These are phyloP conservation scores for Cutaneotrichosporon sp. DNA, from an alignment of 1,284 basidiomycete genomes.

Conservation along the genomic window DNA sequence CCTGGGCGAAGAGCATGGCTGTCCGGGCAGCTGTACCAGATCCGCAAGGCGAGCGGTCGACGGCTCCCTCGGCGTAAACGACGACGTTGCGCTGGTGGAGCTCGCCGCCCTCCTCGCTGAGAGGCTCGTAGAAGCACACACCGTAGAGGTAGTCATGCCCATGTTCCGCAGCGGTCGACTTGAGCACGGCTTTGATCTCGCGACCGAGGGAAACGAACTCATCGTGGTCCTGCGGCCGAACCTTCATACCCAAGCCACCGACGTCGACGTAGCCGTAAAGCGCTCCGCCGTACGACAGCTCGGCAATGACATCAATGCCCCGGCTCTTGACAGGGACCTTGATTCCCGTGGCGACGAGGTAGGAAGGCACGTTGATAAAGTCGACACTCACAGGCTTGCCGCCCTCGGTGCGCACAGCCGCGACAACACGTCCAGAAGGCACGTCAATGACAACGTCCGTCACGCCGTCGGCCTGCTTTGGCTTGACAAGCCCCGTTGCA, in stretches of 20 bases:
- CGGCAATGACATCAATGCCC: slow-evolving; percentile 36
- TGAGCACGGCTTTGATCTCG: slow-evolving; percentile 36
- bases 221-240: slow-evolving; percentile 34
- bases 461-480: slow-evolving; percentile 1
- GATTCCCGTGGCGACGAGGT: slow-evolving; percentile 14
- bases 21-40: slow-evolving; percentile 55
- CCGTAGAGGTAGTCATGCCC: slow-evolving; percentile 24
- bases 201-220: slow-evolving; percentile 41
- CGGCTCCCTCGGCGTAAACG: slow-evolving; percentile 55
- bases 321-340: slow-evolving; percentile 1
- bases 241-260: slow-evolving; percentile 48
- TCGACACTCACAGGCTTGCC: slow-evolving; percentile 19
- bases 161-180: slow-evolving; percentile 21
- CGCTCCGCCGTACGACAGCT: slow-evolving; percentile 56
- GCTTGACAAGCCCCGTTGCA: slow-evolving; percentile 30
- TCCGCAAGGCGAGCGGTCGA: slow-evolving; percentile 56
- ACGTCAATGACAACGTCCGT: slow-evolving; percentile 27
- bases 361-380: slow-evolving; percentile 28
- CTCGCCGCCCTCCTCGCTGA: not conserved
- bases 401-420: slow-evolving; percentile 8
- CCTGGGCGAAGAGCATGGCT: slow-evolving; percentile 52
- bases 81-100: slow-evolving; percentile 22
- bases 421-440: slow-evolving; percentile 21
- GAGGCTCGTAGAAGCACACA: slow-evolving; percentile 26
- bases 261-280: slow-evolving; percentile 55